Evolutionary conservation across 2,329 filamentous ascomycete species (phyloP), one percentile per base, ranked within the genome.

Genomic region (Penicillium rolfsii): DNA sequence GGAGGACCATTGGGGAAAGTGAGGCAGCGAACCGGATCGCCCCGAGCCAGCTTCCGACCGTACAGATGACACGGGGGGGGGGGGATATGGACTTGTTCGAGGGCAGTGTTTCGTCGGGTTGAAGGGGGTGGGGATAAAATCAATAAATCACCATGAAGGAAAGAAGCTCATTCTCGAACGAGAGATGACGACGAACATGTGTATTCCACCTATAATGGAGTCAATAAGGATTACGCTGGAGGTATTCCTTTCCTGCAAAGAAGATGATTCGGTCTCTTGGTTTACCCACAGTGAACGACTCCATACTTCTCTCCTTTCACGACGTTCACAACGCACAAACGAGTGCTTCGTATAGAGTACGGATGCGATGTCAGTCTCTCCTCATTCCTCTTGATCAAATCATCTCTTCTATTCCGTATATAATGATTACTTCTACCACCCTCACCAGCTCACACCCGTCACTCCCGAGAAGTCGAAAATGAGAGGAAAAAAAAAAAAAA

Each of bases 11-110:
- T 33, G 56, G 46, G 41, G 1, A 73, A 74, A 76, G 70, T 76
- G 74, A 76, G 71, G 74, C 74, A 71, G 71, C 74, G 71, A 76
- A 74, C 72, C 74, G 74, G 74, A 76, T 73, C 59, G 60, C 60
- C 57, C 63, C 57, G 63, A 64, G 40, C 19, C 9, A 54, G 45
- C 59, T 62, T 73, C 24, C 38, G 24, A 22, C 38, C 50, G 24
- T 35, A 12, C 33, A 35, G 35, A 24, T 28, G 50, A 28, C 35
- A 40, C 14, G 50, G 19, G 19, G 24, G 41, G 28, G 33, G 12
- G 8, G 4, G 11, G 28, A 52, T 16, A 16, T 6, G 8, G 36
- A n/a, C 6, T 19, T 22, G n/a, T 22, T 5, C 9, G n/a, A 41
- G 40, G 38, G 38, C 38, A 3, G 12, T 46, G 24, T 16, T 28